Evolutionary conservation across 257 asterid species (phyloP).

Genomic region (Fraxinus pennsylvanica): DNA sequence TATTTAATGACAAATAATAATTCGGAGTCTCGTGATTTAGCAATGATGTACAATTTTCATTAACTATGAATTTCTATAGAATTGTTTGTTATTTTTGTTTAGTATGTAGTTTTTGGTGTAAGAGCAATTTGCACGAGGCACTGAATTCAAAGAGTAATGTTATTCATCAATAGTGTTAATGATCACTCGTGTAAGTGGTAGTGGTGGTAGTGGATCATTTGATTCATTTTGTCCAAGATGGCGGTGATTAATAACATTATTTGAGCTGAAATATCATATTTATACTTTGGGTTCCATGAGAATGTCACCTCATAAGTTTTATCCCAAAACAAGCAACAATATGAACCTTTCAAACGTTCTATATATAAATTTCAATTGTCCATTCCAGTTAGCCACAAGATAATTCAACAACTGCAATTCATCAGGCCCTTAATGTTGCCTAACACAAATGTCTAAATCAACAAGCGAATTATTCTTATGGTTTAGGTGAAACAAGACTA

Average conservation of each 20-base stretch:
- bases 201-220: too few species aligned
- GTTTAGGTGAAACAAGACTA: neutral
- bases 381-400: too few species aligned
- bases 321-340: neutral
- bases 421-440: neutral
- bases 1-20: neutral
- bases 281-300: too few species aligned
- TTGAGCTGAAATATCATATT: neutral
- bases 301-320: too few species aligned
- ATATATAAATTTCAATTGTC: neutral
- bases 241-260: too few species aligned
- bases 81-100: slow-evolving; percentile 19
- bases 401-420: neutral
- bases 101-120: slow-evolving; percentile 28
- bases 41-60: slow-evolving; percentile 15
- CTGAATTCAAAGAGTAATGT: neutral
- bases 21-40: slow-evolving; percentile 6
- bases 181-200: too few species aligned
- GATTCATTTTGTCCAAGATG: too few species aligned
- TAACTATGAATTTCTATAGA: slow-evolving; percentile 6
- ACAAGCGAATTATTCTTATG: neutral
- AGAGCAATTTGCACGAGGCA: slow-evolving; percentile 12
- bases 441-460: neutral
- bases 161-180: too few species aligned
- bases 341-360: neutral